Conservation (phyloP, 805 yeast genomes). For the Saccharomycopsis sp. region DNA sequence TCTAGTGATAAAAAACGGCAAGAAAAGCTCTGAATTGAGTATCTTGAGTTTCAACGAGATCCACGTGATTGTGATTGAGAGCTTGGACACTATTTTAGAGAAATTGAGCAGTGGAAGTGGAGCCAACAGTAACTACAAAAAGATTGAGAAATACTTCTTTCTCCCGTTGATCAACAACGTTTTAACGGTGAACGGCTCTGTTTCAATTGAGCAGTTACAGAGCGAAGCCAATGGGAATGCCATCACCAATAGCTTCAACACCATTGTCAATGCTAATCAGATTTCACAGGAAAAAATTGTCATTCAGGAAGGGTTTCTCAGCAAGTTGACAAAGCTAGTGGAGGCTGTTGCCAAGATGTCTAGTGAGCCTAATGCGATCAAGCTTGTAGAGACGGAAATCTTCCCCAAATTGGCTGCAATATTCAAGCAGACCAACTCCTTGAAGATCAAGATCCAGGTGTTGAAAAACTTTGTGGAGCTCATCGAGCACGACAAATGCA, state of each 20-base stretch:
- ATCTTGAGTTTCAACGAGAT: constrained; percentile 26
- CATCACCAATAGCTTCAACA: constrained; percentile 17
- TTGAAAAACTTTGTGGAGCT: constrained; percentile 52
- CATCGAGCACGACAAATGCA: constrained; percentile 55
- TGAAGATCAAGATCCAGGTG: constrained; percentile 68
- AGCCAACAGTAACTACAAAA: constrained; percentile 16
- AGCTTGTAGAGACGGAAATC: constrained; percentile 55
- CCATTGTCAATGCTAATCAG: constrained; percentile 20
- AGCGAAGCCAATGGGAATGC: constrained; percentile 20
- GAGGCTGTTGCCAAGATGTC: background rate
- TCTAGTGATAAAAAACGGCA: constrained; percentile 12
- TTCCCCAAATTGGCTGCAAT: constrained; percentile 66
- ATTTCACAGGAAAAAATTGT: constrained; percentile 22
- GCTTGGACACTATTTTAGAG: constrained; percentile 25
- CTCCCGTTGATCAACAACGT: constrained; percentile 29
- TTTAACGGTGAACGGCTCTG: constrained; percentile 16
- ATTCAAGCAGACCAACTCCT: constrained; percentile 78
- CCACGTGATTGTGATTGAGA: constrained; percentile 28
- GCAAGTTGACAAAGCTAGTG: constrained; percentile 50
- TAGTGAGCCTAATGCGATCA: constrained; percentile 2
- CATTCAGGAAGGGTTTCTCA: constrained; percentile 31
- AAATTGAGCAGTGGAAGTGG: constrained; percentile 27
- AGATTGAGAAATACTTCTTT: constrained; percentile 28
- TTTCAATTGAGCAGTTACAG: constrained; percentile 21
- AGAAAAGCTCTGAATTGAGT: constrained; percentile 28